phyloP scores from a whole-genome alignment of 2,329 filamentous ascomycete genomes.

The Colletotrichum australisinense region DNA sequence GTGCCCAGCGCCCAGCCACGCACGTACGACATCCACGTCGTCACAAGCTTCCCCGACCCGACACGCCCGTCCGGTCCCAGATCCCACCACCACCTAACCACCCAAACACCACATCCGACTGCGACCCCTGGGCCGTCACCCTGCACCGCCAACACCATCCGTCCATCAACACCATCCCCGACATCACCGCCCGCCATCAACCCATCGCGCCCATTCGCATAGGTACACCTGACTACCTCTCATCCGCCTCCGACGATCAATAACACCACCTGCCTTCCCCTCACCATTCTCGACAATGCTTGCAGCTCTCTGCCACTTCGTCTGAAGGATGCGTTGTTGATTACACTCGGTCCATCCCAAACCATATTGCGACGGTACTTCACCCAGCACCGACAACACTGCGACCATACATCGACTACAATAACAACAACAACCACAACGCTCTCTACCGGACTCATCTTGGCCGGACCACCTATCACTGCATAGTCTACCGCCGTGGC shows the following conservation, averaged over 20 bases:
- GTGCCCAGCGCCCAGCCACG: background rate
- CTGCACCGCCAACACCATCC: conserved; percentile 12
- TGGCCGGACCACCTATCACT: background rate
- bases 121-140: conserved; percentile 4
- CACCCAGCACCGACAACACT: background rate
- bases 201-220: background rate
- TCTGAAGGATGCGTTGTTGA: conserved; percentile 35
- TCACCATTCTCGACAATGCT: conserved; percentile 17
- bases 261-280: background rate
- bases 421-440: background rate
- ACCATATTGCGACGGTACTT: conserved; percentile 4
- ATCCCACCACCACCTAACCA: background rate
- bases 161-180: background rate
- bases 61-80: conserved; percentile 17
- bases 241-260: background rate
- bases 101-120: conserved; percentile 3
- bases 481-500: background rate
- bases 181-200: background rate
- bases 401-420: background rate
- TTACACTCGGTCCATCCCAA: conserved; percentile 6
- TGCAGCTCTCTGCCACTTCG: background rate
- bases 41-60: conserved; percentile 32
- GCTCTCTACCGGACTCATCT: background rate
- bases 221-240: background rate
- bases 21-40: conserved; percentile 5